Conservation (phyloP, 345 rosid genomes). For the Brassica juncea region DNA sequence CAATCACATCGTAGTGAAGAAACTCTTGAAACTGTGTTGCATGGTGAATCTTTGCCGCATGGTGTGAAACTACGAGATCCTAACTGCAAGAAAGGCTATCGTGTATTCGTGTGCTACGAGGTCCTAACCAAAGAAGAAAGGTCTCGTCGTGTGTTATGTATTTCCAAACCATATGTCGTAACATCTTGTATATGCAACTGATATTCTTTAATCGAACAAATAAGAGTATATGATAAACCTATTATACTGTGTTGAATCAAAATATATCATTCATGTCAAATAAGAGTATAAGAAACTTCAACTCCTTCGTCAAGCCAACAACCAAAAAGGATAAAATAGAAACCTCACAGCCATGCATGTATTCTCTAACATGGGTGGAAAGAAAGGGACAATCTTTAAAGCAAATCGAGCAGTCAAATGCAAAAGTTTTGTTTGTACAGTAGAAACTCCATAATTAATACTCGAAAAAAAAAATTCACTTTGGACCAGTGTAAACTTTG, state of each 20-base stretch:
- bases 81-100: background rate
- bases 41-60: background rate
- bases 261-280: no score
- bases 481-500: no score
- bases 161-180: background rate
- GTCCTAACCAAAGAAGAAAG: no score
- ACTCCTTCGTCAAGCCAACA: no score
- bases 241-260: background rate
- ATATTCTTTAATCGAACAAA: background rate
- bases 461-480: no score
- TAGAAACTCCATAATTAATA: no score
- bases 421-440: background rate
- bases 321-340: no score
- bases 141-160: background rate
- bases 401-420: background rate
- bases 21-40: background rate
- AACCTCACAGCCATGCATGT: background rate
- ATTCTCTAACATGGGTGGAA: background rate
- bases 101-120: no score
- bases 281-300: no score
- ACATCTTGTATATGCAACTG: background rate
- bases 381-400: background rate
- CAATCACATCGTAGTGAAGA: background rate
- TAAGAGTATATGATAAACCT: background rate
- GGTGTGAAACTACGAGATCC: background rate